Percentiles rank a stretch among this genome's conserved stretches.
Evolutionary conservation across 106 monocot species (phyloP).

Genomic region (Amphibolis antarctica): DNA sequence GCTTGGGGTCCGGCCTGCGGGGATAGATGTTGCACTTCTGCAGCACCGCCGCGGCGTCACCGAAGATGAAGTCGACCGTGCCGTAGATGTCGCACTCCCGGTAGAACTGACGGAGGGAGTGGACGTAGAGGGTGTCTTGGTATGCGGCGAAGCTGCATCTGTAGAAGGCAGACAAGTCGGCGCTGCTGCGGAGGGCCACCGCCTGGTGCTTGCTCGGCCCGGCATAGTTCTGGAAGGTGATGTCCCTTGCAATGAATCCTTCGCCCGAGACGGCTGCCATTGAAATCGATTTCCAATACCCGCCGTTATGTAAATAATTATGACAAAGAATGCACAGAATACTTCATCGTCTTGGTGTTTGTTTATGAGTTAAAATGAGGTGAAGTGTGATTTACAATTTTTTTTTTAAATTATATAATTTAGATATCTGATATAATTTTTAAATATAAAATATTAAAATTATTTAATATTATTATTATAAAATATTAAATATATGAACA

Average conservation of each 20-base stretch:
- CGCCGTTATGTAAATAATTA: not conserved
- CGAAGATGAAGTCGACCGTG: conserved; percentile 14
- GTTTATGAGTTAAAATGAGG: too few relatives aligned
- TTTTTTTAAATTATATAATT: too few relatives aligned
- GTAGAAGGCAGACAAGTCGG: conserved; percentile 2
- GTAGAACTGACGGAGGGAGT: too few relatives aligned
- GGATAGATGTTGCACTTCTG: conserved; percentile 6
- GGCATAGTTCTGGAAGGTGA: not conserved
- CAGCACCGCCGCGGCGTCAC: not conserved
- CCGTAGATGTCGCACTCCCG: conserved; percentile 7
- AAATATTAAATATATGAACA: too few relatives aligned
- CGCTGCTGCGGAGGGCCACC: not conserved
- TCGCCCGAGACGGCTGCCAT: not conserved
- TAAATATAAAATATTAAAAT: too few relatives aligned
- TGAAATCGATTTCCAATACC: too few relatives aligned
- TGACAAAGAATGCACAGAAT: not conserved
- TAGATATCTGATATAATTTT: too few relatives aligned
- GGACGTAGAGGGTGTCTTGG: conserved; percentile 11
- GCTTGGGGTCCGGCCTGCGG: not conserved
- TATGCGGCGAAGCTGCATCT: conserved; percentile 1
- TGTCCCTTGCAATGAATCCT: conserved; percentile 2
- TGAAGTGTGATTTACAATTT: too few relatives aligned
- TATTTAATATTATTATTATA: too few relatives aligned
- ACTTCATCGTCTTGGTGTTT: too few relatives aligned
- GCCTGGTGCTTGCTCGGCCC: conserved; percentile 9